Conservation (phyloP, 371 early-diverging fungal species). For the Capillidium heterosporum region DNA sequence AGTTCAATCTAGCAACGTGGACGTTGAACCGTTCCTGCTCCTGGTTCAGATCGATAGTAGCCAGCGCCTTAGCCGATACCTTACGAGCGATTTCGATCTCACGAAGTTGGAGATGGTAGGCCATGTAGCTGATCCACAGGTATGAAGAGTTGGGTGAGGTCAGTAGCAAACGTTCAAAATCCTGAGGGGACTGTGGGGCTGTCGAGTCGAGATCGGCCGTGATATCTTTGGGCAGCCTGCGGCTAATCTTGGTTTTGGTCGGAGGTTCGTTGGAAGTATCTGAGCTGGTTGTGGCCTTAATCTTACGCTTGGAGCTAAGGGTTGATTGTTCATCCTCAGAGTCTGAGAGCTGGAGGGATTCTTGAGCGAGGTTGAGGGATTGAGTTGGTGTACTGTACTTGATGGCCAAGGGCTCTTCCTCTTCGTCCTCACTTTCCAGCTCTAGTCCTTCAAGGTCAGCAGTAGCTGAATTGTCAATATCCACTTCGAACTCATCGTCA, state of each 20-base stretch:
- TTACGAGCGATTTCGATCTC: conserved; percentile 81
- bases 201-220: conserved; percentile 30
- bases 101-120: conserved; percentile 74
- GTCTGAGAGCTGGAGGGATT: conserved; percentile 16
- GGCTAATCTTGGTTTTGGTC: neutral
- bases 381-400: too few species aligned
- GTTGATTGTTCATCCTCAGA: conserved; percentile 20
- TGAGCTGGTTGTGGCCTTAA: neutral
- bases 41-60: conserved; percentile 80
- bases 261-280: neutral
- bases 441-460: neutral
- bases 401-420: conserved; percentile 16
- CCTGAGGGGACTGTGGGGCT: conserved; percentile 35
- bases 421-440: conserved; percentile 23
- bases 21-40: conserved; percentile 91
- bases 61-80: conserved; percentile 82
- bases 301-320: conserved; percentile 14
- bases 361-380: conserved; percentile 23
- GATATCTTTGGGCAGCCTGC: conserved; percentile 22
- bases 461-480: conserved; percentile 14
- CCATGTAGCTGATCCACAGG: conserved; percentile 97
- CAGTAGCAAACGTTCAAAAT: conserved; percentile 79
- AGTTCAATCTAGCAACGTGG: conserved; percentile 82
- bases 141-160: conserved; percentile 89
- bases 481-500: conserved; percentile 16